Evolutionary conservation across 83 land plant genomes (phyloP).

Genomic region (Diphasiastrum complanatum): DNA sequence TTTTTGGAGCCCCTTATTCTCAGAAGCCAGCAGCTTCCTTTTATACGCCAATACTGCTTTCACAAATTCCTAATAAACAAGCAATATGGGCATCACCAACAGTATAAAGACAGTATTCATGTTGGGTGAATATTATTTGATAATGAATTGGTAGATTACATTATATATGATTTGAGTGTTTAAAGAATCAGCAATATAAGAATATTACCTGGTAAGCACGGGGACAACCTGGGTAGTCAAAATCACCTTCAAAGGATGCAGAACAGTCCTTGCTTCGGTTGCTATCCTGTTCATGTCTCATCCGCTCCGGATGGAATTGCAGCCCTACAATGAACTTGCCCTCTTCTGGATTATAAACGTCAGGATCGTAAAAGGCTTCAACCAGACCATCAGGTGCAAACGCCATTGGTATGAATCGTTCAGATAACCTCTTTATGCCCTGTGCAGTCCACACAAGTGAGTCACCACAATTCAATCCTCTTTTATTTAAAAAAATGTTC

Average conservation of each 20-base stretch:
- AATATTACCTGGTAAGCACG: slow-evolving; percentile 82
- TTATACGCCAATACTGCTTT: slow-evolving; percentile 84
- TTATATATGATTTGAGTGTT: no score
- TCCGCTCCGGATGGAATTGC: slow-evolving; percentile 95
- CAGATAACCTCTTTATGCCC: slow-evolving; percentile 83
- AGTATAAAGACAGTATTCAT: no score
- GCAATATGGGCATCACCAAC: no score
- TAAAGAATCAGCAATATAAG: no score
- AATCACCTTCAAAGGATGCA: slow-evolving; percentile 35
- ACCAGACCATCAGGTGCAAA: slow-evolving; percentile 72
- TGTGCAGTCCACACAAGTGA: no score
- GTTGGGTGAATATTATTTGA: no score
- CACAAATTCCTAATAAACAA: slow-evolving; percentile 87
- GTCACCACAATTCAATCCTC: no score
- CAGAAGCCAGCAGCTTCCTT: slow-evolving; percentile 50
- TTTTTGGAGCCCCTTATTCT: slow-evolving; percentile 21
- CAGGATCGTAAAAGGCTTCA: slow-evolving; percentile 93
- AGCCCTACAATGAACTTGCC: slow-evolving; percentile 94
- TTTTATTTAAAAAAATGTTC: no score
- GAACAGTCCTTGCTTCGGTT: neutral
- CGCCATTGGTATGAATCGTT: slow-evolving; percentile 84
- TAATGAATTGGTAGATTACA: no score
- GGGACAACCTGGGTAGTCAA: slow-evolving; percentile 92
- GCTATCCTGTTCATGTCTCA: slow-evolving; percentile 42
- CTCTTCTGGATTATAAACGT: slow-evolving; percentile 78